These are phyloP conservation scores for Peribolospora kevripleyi DNA, from an alignment of 768 basidiomycete species.

Conservation along the genomic window DNA sequence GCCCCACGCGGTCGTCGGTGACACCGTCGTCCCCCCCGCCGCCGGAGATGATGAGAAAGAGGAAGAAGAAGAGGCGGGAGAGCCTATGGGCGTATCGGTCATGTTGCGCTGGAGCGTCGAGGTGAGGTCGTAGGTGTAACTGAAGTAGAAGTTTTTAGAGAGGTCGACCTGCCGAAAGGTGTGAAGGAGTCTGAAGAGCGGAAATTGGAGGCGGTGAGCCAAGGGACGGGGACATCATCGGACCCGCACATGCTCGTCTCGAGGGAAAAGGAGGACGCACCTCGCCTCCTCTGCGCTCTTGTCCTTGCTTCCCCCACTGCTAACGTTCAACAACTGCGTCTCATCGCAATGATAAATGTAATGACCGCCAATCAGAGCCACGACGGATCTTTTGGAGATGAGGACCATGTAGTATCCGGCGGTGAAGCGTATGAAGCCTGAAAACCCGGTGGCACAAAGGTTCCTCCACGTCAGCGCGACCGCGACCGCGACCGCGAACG, in stretches of 20 bases:
- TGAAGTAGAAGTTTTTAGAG: conserved; percentile 98
- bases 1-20: conserved; percentile 23
- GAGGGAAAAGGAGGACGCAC: conserved; percentile 8
- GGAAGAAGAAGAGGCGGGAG: no score
- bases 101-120: conserved; percentile 88
- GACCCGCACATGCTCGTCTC: neutral
- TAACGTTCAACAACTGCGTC: conserved; percentile 57
- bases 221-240: neutral
- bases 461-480: conserved; percentile 19
- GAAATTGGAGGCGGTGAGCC: conserved; percentile 64
- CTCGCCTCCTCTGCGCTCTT: conserved; percentile 66
- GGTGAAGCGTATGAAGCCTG: conserved; percentile 81
- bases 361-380: conserved; percentile 81
- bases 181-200: conserved; percentile 44
- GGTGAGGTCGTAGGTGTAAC: conserved; percentile 93
- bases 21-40: no score
- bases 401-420: conserved; percentile 90
- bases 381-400: conserved; percentile 68
- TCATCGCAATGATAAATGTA: conserved; percentile 90
- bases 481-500: conserved; percentile 9
- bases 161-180: conserved; percentile 92
- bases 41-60: no score
- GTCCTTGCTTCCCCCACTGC: conserved; percentile 57
- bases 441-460: neutral
- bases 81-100: conserved; percentile 19